Evolutionary conservation across 208 protist species (phyloP), one percentile per base, ranked within the genome.

Genomic region (Phytomonas sp.): DNA sequence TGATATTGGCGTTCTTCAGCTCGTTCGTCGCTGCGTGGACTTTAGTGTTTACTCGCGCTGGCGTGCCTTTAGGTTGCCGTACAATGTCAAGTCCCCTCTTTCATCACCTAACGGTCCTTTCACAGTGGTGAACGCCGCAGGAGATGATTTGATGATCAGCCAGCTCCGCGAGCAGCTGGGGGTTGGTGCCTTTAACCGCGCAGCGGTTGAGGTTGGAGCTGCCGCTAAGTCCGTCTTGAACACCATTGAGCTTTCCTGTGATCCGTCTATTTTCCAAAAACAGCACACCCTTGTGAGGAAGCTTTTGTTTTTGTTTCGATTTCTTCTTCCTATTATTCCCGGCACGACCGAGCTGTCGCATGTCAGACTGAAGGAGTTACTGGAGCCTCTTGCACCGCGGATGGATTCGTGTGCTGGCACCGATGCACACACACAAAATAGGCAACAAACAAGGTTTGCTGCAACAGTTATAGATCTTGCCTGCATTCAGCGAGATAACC

Each of bases 21-120:
- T 83, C 67, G 40, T 94, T 51, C 77, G 74, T 23, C 61, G 68
- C 34, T 92, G 79, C 46, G 81, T 95, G 26, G 90, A 95, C 77
- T 89, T 91, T 69, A 80, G 84, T n/a, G 90, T 95, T 32, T 95
- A 95, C 79, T 80, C 84, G 1, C 83, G 90, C 2, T 95, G 87
- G 85, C 85, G 90, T 11, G 85, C 90, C 7, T 93, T 95, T 66
- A 84, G 90, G 13, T 78, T 95, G 28, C 90, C 90, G 30, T 95
- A 93, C 71, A 91, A 89, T 73, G 84, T 93, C 13, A 95, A 95
- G 71, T 72, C 71, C 0, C 73, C 79, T 1, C 68, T 86, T 26
- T 62, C 33, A 56, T 30, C 67, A 20, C 63, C 29, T n/a, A 17
- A 20, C 46, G 31, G 30, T 30, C 5, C 34, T 20, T 78, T 78